Conservation (phyloP, 208 protist genomes). For the Crithidia mellificae region DNA sequence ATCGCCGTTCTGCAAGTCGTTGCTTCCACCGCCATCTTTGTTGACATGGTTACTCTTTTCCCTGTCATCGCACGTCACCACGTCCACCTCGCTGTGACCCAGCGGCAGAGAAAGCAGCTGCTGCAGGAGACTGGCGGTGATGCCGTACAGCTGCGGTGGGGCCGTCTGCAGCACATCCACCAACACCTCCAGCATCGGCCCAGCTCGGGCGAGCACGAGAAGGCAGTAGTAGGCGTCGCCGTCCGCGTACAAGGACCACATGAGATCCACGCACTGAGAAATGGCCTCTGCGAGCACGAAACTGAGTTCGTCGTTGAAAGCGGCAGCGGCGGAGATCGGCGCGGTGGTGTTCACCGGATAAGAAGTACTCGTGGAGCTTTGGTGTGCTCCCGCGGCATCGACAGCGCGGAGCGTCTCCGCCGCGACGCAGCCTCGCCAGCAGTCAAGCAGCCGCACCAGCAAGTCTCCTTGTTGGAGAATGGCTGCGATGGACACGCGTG, state of each 20-base stretch:
- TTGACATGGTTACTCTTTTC: neutral
- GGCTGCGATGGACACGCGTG: slow-evolving; percentile 69
- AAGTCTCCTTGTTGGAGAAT: slow-evolving; percentile 79
- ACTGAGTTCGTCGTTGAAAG: slow-evolving; percentile 58
- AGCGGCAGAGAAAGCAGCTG: slow-evolving; percentile 60
- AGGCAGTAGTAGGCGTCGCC: slow-evolving; percentile 73
- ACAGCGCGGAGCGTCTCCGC: slow-evolving; percentile 20
- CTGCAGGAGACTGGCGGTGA: slow-evolving; percentile 48
- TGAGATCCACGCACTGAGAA: slow-evolving; percentile 69
- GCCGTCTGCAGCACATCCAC: slow-evolving; percentile 49
- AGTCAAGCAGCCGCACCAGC: slow-evolving; percentile 55
- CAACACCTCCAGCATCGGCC: slow-evolving; percentile 54
- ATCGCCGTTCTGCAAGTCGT: too few species aligned
- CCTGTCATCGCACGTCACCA: neutral
- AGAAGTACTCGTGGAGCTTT: neutral
- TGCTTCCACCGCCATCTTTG: too few species aligned
- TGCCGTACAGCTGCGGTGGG: slow-evolving; percentile 65
- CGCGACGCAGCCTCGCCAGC: slow-evolving; percentile 52
- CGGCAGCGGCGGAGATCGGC: slow-evolving; percentile 7
- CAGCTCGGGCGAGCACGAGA: slow-evolving; percentile 61
- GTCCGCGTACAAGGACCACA: slow-evolving; percentile 66
- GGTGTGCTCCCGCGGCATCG: neutral
- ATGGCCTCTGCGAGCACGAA: slow-evolving; percentile 68
- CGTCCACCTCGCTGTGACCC: slow-evolving; percentile 30
- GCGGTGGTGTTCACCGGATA: too few species aligned